Evolutionary conservation across 2,329 filamentous ascomycete genomes (phyloP), one percentile per base, ranked within the genome.

Genomic region (Penicillium freii): DNA sequence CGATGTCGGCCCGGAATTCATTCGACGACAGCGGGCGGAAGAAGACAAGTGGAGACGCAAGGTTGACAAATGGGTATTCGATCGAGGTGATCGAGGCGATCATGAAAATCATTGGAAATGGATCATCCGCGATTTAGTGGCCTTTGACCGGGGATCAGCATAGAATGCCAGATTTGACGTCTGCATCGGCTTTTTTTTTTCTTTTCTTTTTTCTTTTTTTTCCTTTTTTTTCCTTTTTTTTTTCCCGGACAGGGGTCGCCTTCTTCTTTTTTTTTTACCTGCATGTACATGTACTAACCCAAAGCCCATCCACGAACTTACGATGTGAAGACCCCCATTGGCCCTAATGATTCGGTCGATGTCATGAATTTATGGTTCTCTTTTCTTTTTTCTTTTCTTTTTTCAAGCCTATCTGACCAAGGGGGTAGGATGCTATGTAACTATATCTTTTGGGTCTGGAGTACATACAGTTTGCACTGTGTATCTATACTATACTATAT

Each of bases 1-100:
- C 68, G 94, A 99, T 71, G 91, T 99, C 55, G 94, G 94, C 0
- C 94, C 93, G 3, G 91, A 95, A 73, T 99, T 97, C 71, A 87
- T 97, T 62, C 84, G 88, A 66, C 83, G 92, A 62, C 93, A 97
- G 71, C 84, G 90, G 58, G 91, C 93, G 69, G 94, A 99, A 76
- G 94, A 99, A 77, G 88, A 91, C 47, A 84, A 90, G 60, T 99
- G 94, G 94, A 84, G 88, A 65, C 87, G 87, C 73, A 93, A 92
- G 77, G 93, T 93, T 65, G 88, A 90, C 71, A 87, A 85, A 68
- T 99, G 94, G 94, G 84, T 93, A 51, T 77, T 82, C 62, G 81
- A 83, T 59, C 79, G 81, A 62, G 64, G 66, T 62, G 81, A 83
- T 59, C 79, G 81, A 62, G 64, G 66, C 27, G 69, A 65, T 53